Base-by-base conservation (phyloP, 306 rosid genomes). In the Neltuma alba region DNA sequence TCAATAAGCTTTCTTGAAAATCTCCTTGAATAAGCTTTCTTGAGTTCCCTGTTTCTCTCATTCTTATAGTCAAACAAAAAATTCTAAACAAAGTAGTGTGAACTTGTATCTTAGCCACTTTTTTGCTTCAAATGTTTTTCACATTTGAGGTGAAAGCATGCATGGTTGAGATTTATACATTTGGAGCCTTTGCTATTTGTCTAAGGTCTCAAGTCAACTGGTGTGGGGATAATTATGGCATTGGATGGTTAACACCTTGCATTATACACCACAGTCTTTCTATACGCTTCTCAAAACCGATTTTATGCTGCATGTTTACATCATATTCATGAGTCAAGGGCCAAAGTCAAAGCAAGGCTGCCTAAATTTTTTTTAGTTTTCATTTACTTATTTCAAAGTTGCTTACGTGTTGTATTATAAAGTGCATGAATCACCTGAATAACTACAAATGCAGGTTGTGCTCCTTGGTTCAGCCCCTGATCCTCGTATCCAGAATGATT, bases 401-500 rank as follows among this genome's bases (percentile, higher is more conserved):
- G 52, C 73, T 70, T 54, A 48, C 72, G 16, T 72, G 63, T 45
- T 74, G 77, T 71, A 21, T 75, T 14, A 14, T 23, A 76, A 72
- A 21, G 63, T 85, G 55, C 21, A 61, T 60, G 63, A 68, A 60
- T 72, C 18, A 78, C 83, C 58, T 38, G 25, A 70, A 42, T 50
- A 57, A 44, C n/a, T 78, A 44, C 54, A 58, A 79, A 77, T 79
- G 84, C 92, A 96, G 99, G 93, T 89, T 68, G 98, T 90, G 12
- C 89, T 96, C 80, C 99, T 96, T 80, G 99, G 99, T 85, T 96
- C 99, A 42, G 99, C 99, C 86, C 99, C 99, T 45, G 99, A 96
- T 87, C 94, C 90, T 70, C 97, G 96, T 69, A 88, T 96, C 84
- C 99, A 93, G 83, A 91, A 93, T 83, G 99, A 96, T 80, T 96